A percentile compares a stretch with the other conserved stretches of the same genome.
Evolutionary conservation across 2,329 filamentous ascomycete species (phyloP).

Genomic region (Cladosporium velox): DNA sequence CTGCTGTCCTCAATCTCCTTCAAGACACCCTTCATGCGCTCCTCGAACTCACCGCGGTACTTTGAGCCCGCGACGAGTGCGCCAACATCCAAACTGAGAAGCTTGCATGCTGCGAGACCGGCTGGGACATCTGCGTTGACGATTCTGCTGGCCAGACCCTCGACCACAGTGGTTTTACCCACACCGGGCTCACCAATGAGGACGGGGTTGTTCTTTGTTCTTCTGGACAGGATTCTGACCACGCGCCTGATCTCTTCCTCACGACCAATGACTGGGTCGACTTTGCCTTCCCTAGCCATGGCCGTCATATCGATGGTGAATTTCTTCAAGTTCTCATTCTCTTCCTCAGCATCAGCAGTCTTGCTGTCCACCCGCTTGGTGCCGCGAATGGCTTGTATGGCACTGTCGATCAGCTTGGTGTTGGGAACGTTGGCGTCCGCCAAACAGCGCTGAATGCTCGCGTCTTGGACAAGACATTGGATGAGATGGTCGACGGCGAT

Average conservation of each 20-base stretch:
- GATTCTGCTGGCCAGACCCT: constrained; percentile 91
- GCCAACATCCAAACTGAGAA: constrained; percentile 93
- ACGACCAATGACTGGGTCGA: constrained; percentile 94
- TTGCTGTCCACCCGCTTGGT: constrained; percentile 94
- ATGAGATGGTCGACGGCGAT: constrained; percentile 92
- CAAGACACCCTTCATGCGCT: constrained; percentile 97
- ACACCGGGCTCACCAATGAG: constrained; percentile 98
- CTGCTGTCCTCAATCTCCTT: constrained; percentile 95
- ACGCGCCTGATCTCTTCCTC: constrained; percentile 95
- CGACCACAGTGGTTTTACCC: constrained; percentile 96
- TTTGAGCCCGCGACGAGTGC: constrained; percentile 96
- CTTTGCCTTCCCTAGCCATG: constrained; percentile 94
- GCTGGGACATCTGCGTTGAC: constrained; percentile 96
- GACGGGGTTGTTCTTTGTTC: constrained; percentile 98
- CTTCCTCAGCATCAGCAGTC: constrained; percentile 87
- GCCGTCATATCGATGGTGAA: constrained; percentile 99
- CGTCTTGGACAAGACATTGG: constrained; percentile 77
- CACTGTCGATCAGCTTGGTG: constrained; percentile 82
- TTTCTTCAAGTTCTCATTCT: constrained; percentile 94
- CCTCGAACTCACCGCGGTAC: constrained; percentile 97
- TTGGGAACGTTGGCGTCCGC: constrained; percentile 91
- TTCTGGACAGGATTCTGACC: constrained; percentile 84
- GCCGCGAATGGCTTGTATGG: constrained; percentile 88
- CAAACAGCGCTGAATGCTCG: constrained; percentile 69
- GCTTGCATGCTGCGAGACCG: constrained; percentile 88